Evolutionary conservation across 2,329 filamentous ascomycete genomes (phyloP).

Genomic region (Claviceps fusiformis): DNA sequence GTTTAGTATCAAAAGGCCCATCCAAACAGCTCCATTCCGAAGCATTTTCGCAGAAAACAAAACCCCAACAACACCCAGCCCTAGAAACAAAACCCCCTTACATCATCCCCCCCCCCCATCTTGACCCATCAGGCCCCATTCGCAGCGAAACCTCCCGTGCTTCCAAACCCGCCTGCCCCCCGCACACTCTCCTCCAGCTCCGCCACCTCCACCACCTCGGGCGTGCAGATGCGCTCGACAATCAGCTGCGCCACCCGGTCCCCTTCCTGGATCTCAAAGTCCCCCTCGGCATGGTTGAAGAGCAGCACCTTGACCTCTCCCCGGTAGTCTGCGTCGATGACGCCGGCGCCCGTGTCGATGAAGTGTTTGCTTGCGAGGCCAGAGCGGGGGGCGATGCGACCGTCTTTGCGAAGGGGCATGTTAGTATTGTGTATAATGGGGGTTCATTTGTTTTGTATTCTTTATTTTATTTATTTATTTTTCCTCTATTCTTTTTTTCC

Average conservation of each 20-base stretch:
- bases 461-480: no score
- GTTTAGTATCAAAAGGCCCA: no score
- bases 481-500: no score
- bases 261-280: conserved; percentile 71
- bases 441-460: no score
- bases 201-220: conserved; percentile 78
- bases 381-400: conserved; percentile 80
- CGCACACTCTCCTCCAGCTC: conserved; percentile 82
- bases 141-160: conserved; percentile 45
- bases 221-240: conserved; percentile 86
- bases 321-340: conserved; percentile 95
- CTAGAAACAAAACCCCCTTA: no score
- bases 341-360: conserved; percentile 90
- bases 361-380: conserved; percentile 86
- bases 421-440: conserved; percentile 1
- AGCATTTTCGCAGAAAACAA: no score
- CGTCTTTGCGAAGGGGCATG: conserved; percentile 40
- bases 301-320: conserved; percentile 88
- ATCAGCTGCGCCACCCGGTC: conserved; percentile 91
- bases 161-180: conserved; percentile 83
- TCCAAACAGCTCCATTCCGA: no score
- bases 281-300: conserved; percentile 77
- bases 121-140: neutral
- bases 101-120: no score
- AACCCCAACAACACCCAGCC: no score